phyloP scores from a whole-genome alignment of 345 rosid genomes.

The Eucalyptus sp. region DNA sequence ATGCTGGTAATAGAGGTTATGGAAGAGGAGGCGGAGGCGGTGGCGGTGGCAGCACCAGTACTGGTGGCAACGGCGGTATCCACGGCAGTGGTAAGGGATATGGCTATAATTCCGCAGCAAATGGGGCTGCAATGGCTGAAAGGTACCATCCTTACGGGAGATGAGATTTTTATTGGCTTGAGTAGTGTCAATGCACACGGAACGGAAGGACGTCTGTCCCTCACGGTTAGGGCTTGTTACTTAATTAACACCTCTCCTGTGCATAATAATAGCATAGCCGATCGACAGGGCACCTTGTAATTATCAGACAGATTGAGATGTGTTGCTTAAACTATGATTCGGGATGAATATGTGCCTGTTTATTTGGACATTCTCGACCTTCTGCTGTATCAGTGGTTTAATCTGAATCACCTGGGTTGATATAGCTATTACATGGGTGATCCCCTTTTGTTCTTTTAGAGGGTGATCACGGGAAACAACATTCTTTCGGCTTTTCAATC shows the following conservation, averaged over 20 bases:
- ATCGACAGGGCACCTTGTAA: background rate
- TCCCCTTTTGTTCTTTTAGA: background rate
- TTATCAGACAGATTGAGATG: background rate
- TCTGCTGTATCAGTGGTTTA: background rate
- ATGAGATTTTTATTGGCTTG: background rate
- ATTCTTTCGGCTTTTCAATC: background rate
- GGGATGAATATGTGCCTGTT: background rate
- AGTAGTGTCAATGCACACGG: background rate
- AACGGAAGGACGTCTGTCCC: background rate
- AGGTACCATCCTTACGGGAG: constrained; percentile 65
- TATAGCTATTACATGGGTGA: background rate
- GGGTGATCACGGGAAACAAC: background rate
- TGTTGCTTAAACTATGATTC: background rate
- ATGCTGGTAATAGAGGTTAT: background rate
- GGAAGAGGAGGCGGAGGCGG: constrained; percentile 3
- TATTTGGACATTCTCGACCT: background rate
- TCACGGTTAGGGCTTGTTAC: background rate
- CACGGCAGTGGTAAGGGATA: constrained; percentile 33
- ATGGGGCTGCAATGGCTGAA: constrained; percentile 31
- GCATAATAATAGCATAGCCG: background rate
- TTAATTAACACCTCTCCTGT: background rate
- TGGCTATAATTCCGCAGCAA: background rate
- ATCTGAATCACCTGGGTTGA: background rate
- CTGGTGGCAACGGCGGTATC: background rate
- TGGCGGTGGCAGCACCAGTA: constrained; percentile 9